A percentile compares a stretch with the other conserved stretches of the same genome.
These are phyloP conservation scores for Nakazawaea sp. DNA, from an alignment of 805 yeast genomes.

Conservation along the genomic window DNA sequence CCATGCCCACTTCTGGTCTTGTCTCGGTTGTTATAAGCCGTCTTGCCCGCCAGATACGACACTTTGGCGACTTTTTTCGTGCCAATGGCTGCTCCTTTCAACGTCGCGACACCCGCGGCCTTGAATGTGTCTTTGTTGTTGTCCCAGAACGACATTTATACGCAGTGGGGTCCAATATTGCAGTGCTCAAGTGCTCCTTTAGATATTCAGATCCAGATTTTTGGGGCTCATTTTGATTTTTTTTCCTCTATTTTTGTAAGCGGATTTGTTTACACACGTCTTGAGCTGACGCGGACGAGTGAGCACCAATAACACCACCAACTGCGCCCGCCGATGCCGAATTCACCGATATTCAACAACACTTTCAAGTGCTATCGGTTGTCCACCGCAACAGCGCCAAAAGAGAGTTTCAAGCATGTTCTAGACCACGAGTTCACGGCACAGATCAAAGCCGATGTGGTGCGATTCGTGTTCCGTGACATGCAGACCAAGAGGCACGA, in stretches of 20 bases:
- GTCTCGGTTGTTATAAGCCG: constrained; percentile 33
- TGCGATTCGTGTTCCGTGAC: neutral
- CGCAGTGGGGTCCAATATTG: too few species aligned
- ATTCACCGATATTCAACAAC: neutral
- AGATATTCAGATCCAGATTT: too few species aligned
- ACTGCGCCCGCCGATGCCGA: neutral
- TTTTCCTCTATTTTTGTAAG: too few species aligned
- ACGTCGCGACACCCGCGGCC: constrained; percentile 40
- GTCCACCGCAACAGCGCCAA: neutral
- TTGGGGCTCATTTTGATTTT: too few species aligned
- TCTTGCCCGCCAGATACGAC: constrained; percentile 35
- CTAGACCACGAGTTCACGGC: neutral
- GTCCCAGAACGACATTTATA: constrained; percentile 34
- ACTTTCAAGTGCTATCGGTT: constrained; percentile 6
- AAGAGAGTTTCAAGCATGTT: neutral
- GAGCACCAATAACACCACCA: neutral
- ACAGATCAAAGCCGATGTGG: neutral
- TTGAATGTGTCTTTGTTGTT: constrained; percentile 47
- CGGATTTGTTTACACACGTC: too few species aligned
- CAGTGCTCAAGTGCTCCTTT: too few species aligned
- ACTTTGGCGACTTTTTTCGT: constrained; percentile 41
- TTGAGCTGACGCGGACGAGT: too few species aligned
- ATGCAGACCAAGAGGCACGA: constrained; percentile 4
- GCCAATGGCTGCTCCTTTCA: constrained; percentile 45
- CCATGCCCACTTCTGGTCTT: constrained; percentile 17